Evolutionary conservation across 495 filamentous ascomycete genomes (phyloP).

Genomic region (Hypoxylon intermedium): DNA sequence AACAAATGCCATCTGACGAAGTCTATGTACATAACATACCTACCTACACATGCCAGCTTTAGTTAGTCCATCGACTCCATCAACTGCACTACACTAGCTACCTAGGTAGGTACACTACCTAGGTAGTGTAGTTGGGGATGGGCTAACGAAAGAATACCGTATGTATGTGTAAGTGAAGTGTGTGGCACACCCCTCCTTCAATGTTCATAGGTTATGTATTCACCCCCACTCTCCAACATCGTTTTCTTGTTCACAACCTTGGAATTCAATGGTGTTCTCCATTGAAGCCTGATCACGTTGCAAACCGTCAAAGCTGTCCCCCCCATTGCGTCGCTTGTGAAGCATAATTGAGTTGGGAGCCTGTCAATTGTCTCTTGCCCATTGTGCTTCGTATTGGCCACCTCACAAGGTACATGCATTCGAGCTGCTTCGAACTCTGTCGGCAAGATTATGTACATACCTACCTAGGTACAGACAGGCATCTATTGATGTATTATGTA

Average conservation of each 20-base stretch:
- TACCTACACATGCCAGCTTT: conserved; percentile 25
- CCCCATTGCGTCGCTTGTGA: conserved; percentile 26
- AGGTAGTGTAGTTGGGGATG: conserved; percentile 5
- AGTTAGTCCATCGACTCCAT: conserved; percentile 21
- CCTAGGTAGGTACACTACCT: no score
- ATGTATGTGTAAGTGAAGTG: conserved; percentile 5
- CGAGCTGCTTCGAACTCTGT: conserved; percentile 16
- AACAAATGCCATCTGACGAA: neutral
- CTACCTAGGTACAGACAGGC: neutral
- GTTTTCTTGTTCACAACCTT: conserved; percentile 18
- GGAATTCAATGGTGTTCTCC: conserved; percentile 22
- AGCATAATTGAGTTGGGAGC: conserved; percentile 31
- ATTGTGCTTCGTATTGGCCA: neutral
- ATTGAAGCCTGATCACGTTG: conserved; percentile 41
- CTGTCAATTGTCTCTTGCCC: conserved; percentile 23
- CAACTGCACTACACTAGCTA: no score
- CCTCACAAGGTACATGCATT: neutral
- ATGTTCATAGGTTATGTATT: no score
- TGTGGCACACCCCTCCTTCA: conserved; percentile 8
- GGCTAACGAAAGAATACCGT: conserved; percentile 5
- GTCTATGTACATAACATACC: conserved; percentile 11
- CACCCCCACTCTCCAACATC: conserved; percentile 24
- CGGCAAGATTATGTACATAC: neutral
- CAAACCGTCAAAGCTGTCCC: conserved; percentile 28
- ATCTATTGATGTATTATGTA: no score